These are phyloP conservation scores for Carex arenaria DNA, from an alignment of 202 grass and related monocot genomes.

Conservation along the genomic window DNA sequence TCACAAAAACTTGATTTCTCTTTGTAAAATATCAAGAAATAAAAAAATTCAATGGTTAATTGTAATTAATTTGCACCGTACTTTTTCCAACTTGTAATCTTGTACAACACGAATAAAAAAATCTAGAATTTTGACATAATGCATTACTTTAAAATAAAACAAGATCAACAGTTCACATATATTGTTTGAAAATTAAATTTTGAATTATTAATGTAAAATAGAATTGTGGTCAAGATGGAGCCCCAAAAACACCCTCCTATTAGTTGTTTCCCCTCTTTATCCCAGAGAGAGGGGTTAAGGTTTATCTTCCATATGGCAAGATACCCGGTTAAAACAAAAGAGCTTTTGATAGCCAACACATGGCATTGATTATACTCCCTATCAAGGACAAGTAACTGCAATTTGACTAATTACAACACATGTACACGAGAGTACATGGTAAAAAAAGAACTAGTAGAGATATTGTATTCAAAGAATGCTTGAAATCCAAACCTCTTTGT, in stretches of 20 bases:
- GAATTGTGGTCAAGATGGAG: background rate
- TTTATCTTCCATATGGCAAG: background rate
- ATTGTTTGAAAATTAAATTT: background rate
- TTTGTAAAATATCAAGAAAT: background rate
- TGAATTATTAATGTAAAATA: background rate
- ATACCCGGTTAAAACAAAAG: background rate
- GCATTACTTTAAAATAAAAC: background rate
- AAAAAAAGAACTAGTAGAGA: background rate
- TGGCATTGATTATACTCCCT: background rate
- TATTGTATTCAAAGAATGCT: background rate
- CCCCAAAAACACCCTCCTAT: background rate
- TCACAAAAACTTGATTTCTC: background rate
- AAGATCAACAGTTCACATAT: background rate
- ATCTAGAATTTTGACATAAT: background rate
- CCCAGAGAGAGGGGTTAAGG: background rate
- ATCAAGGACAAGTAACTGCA: background rate
- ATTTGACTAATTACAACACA: background rate
- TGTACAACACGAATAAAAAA: background rate
- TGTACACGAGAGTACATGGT: background rate
- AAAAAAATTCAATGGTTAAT: background rate
- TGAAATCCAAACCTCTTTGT: constrained; percentile 48
- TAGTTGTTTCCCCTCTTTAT: background rate
- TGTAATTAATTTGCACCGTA: background rate
- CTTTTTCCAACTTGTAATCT: background rate
- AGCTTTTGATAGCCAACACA: background rate